Percentiles rank a stretch among this genome's conserved stretches.
Conservation (phyloP, 139 green algal genomes). For the Chlorella vulgaris region DNA sequence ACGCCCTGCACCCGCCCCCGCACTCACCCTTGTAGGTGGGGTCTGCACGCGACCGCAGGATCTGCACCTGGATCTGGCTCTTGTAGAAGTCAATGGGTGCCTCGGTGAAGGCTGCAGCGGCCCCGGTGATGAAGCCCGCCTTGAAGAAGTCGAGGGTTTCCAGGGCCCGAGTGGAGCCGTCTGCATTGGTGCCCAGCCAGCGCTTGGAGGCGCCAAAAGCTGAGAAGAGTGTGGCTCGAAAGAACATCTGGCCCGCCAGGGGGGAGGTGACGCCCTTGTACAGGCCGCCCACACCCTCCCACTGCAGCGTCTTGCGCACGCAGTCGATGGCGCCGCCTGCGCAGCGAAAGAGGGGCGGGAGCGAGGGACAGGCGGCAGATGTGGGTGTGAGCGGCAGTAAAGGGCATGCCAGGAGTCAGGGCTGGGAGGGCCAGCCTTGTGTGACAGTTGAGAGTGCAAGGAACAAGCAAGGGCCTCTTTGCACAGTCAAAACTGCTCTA, state of each 20-base stretch:
- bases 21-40: constrained; percentile 83
- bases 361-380: not conserved
- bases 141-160: constrained; percentile 74
- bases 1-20: too few relatives aligned
- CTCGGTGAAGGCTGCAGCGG: constrained; percentile 88
- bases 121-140: constrained; percentile 82
- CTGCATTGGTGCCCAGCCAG: constrained; percentile 79
- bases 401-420: not conserved
- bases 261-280: constrained; percentile 96
- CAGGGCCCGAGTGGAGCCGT: constrained; percentile 70
- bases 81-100: constrained; percentile 97
- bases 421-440: not conserved
- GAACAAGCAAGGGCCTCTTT: too few relatives aligned
- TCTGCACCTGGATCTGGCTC: constrained; percentile 94
- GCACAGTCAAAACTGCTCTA: too few relatives aligned
- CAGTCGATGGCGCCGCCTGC: constrained; percentile 88
- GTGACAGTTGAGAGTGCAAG: too few relatives aligned
- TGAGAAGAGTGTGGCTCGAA: constrained; percentile 87
- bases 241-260: constrained; percentile 92
- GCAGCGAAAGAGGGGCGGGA: not conserved
- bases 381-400: too few relatives aligned
- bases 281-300: constrained; percentile 85
- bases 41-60: constrained; percentile 80
- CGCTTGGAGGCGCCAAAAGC: constrained; percentile 85
- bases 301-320: constrained; percentile 89